phyloP scores from a whole-genome alignment of 176 grass and related monocot genomes.

The Ananas comosus region DNA sequence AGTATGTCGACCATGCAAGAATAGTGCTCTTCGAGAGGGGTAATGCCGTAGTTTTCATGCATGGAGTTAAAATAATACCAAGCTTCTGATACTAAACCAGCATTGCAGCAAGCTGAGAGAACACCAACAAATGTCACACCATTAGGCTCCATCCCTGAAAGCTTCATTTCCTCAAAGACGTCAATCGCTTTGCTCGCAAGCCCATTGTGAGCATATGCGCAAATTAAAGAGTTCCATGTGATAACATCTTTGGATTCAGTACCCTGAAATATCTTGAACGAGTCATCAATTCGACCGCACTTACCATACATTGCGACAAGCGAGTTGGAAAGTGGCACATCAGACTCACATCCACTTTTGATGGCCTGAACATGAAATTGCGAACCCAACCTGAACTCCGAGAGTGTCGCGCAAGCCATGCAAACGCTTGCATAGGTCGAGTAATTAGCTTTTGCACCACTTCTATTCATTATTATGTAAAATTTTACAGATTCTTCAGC shows the following conservation, averaged over 20 bases:
- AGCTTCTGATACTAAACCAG: not conserved
- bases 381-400: not conserved
- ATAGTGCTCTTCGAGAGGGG: not conserved
- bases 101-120: not conserved
- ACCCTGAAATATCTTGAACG: not conserved
- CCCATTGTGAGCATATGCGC: not conserved
- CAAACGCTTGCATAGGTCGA: not conserved
- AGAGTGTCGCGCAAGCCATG: not conserved
- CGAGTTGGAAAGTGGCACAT: not conserved
- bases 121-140: not conserved
- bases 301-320: not conserved
- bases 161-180: not conserved
- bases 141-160: not conserved
- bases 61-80: not conserved
- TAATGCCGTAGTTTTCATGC: not conserved
- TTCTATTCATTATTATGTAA: not conserved
- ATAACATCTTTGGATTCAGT: not conserved
- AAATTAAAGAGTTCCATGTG: constrained; percentile 3
- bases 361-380: constrained; percentile 1
- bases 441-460: not conserved
- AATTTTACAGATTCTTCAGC: constrained; percentile 4
- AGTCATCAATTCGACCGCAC: not conserved
- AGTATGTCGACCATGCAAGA: not conserved
- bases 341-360: not conserved
- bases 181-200: not conserved